Evolutionary conservation across 2,329 filamentous ascomycete genomes (phyloP).

Genomic region (Paecilomyces sp.): DNA sequence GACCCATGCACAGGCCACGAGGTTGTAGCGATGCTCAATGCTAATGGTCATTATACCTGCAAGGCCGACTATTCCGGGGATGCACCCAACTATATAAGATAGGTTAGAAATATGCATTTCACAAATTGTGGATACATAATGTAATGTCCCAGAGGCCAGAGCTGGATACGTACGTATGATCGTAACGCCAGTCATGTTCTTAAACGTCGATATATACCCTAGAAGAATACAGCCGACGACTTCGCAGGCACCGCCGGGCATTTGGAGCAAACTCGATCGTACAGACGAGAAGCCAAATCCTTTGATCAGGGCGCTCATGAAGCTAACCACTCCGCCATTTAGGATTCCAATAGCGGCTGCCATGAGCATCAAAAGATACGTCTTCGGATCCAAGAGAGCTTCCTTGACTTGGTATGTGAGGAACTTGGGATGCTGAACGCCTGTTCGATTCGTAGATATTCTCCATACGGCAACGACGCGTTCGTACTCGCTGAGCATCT

Average conservation of each 20-base stretch:
- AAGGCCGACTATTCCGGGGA: conserved; percentile 42
- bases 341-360: conserved; percentile 40
- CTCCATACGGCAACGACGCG: conserved; percentile 25
- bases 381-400: conserved; percentile 31
- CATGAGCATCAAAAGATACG: conserved; percentile 32
- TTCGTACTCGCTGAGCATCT: conserved; percentile 23
- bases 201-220: conserved; percentile 34
- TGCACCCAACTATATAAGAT: conserved; percentile 28
- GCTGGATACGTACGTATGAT: conserved; percentile 18
- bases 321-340: conserved; percentile 46
- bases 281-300: conserved; percentile 35
- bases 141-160: neutral
- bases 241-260: conserved; percentile 28
- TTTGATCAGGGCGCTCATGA: conserved; percentile 39
- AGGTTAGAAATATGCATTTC: conserved; percentile 15
- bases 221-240: conserved; percentile 23
- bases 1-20: conserved; percentile 43
- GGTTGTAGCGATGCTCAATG: conserved; percentile 37
- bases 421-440: conserved; percentile 30
- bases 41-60: conserved; percentile 44
- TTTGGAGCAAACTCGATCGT: conserved; percentile 20
- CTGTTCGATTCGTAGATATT: conserved; percentile 36
- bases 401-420: conserved; percentile 31
- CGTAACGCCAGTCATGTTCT: conserved; percentile 1
- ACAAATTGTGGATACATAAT: neutral